These are phyloP conservation scores for Phytopythium helicoides DNA, from an alignment of 352 stramenopile genomes.

Conservation along the genomic window DNA sequence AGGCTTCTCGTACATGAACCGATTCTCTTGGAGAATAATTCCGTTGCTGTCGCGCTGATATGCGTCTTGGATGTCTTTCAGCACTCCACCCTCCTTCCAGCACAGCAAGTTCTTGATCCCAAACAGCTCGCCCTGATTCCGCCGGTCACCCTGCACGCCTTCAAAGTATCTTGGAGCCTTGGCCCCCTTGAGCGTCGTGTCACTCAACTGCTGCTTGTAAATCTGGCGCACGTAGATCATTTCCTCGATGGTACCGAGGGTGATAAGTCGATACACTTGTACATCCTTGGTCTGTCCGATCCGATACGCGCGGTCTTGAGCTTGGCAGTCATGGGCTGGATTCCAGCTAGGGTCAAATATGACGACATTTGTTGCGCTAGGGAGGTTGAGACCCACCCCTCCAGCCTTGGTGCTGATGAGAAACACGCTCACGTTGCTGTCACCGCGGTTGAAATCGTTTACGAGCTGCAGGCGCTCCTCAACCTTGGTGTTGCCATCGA, in stretches of 20 bases:
- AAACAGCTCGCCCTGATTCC: constrained; percentile 75
- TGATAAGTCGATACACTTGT: constrained; percentile 83
- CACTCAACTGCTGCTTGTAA: constrained; percentile 85
- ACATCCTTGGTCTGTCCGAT: constrained; percentile 88
- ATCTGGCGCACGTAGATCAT: constrained; percentile 89
- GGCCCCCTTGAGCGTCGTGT: constrained; percentile 72
- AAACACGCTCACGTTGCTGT: constrained; percentile 62
- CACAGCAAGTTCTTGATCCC: constrained; percentile 74
- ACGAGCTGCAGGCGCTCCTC: constrained; percentile 73
- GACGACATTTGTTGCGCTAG: constrained; percentile 79
- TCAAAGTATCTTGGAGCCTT: constrained; percentile 78
- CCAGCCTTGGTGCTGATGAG: constrained; percentile 77
- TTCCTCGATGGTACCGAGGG: constrained; percentile 82
- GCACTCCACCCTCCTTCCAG: constrained; percentile 67
- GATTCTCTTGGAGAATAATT: constrained; percentile 53
- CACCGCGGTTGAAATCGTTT: constrained; percentile 64
- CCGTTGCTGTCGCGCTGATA: constrained; percentile 55
- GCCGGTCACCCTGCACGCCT: constrained; percentile 70
- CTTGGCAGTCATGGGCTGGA: constrained; percentile 81
- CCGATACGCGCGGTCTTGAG: constrained; percentile 80
- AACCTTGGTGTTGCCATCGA: constrained; percentile 75
- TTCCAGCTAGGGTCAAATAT: constrained; percentile 90
- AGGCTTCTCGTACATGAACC: constrained; percentile 40
- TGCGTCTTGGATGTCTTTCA: constrained; percentile 75
- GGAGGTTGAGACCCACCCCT: constrained; percentile 76